phyloP scores from a whole-genome alignment of 345 rosid species.

The Clausena lansium region DNA sequence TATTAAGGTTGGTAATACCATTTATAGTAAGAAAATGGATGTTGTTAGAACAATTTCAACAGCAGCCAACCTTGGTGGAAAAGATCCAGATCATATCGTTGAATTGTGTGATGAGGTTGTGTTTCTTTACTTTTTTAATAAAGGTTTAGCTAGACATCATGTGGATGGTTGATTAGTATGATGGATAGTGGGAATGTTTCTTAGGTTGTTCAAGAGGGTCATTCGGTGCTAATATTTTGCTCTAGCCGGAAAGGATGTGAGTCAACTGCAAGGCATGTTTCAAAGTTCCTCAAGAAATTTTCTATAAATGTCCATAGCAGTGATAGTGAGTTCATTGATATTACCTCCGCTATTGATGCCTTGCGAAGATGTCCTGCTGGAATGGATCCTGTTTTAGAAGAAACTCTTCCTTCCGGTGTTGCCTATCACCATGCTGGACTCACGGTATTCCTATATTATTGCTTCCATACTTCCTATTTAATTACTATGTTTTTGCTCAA shows the following conservation, averaged over 20 bases:
- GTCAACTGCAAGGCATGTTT: slow-evolving; percentile 87
- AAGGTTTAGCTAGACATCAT: slow-evolving; percentile 1
- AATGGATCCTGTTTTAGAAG: slow-evolving; percentile 85
- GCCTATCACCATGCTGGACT: slow-evolving; percentile 99
- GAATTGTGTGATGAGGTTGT: slow-evolving; percentile 91
- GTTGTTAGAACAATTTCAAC: slow-evolving; percentile 69
- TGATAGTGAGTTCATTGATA: slow-evolving; percentile 57
- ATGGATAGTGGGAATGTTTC: slow-evolving; percentile 15
- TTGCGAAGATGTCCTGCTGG: slow-evolving; percentile 82
- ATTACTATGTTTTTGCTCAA: background rate
- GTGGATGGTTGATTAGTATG: slow-evolving; percentile 4
- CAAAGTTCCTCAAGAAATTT: slow-evolving; percentile 72
- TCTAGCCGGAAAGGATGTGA: slow-evolving; percentile 98
- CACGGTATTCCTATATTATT: slow-evolving; percentile 52
- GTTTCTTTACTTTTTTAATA: slow-evolving; percentile 11
- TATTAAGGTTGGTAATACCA: slow-evolving; percentile 83
- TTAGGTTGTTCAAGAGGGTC: slow-evolving; percentile 95
- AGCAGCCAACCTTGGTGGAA: slow-evolving; percentile 75
- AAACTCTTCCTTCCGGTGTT: slow-evolving; percentile 91
- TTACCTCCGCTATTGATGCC: slow-evolving; percentile 71
- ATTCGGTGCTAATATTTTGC: slow-evolving; percentile 91
- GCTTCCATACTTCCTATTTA: slow-evolving; percentile 18
- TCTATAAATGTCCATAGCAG: slow-evolving; percentile 38
- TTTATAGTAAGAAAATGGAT: slow-evolving; percentile 79
- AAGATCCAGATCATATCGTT: slow-evolving; percentile 94